phyloP scores from a whole-genome alignment of 768 basidiomycete genomes.

The Trichaptum fuscoviolaceum region DNA sequence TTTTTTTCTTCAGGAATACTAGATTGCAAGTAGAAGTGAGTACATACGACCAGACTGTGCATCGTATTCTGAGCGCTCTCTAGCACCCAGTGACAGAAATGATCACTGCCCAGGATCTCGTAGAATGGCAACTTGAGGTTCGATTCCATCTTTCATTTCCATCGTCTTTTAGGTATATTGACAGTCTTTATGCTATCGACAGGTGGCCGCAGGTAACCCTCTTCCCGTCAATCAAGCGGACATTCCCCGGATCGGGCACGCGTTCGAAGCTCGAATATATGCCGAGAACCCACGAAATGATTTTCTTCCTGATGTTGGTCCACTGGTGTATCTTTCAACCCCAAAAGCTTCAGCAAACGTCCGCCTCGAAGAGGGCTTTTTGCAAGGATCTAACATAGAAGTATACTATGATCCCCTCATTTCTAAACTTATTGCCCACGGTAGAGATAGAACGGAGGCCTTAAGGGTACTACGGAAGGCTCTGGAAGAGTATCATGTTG shows the following conservation, averaged over 20 bases:
- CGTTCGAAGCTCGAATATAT: constrained; percentile 93
- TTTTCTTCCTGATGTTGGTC: constrained; percentile 89
- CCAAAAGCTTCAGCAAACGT: constrained; percentile 67
- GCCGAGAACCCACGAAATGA: constrained; percentile 92
- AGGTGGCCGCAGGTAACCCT: constrained; percentile 87
- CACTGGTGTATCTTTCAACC: constrained; percentile 73
- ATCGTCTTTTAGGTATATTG: neutral
- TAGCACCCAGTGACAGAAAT: constrained; percentile 89
- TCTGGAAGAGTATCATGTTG: constrained; percentile 83
- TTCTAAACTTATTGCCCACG: constrained; percentile 87
- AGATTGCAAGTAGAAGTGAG: constrained; percentile 68
- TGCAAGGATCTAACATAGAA: constrained; percentile 71
- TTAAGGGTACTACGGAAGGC: constrained; percentile 75
- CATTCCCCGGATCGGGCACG: constrained; percentile 86
- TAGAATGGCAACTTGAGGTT: constrained; percentile 90
- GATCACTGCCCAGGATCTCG: constrained; percentile 90
- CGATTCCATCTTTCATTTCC: neutral
- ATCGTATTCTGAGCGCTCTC: neutral
- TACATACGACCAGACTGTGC: neutral
- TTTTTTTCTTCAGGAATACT: constrained; percentile 55
- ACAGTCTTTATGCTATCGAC: neutral
- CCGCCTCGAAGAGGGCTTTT: constrained; percentile 89
- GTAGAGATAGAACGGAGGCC: constrained; percentile 78
- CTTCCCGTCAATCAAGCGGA: constrained; percentile 72
- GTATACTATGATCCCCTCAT: constrained; percentile 93